These are phyloP conservation scores for Suhomyces canberraensis DNA, from an alignment of 805 yeast genomes.

Conservation along the genomic window DNA sequence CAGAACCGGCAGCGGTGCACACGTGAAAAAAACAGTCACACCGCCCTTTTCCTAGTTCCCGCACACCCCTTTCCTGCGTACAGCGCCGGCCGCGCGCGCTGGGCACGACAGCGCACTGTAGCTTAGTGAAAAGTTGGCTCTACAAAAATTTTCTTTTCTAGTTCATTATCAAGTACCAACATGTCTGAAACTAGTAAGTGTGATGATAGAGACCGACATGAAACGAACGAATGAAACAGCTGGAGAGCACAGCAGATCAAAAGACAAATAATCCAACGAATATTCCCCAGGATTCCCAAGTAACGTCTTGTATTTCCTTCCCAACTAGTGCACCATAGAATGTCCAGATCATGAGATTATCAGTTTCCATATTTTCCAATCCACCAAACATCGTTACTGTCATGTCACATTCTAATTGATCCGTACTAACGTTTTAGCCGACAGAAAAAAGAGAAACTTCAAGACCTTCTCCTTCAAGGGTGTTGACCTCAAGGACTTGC, in stretches of 20 bases:
- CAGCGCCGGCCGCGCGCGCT: slow-evolving; percentile 1
- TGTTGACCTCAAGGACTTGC: slow-evolving; percentile 91
- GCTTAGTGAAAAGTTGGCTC: slow-evolving; percentile 5
- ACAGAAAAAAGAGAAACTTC: slow-evolving; percentile 85
- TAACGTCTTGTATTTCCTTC: no score
- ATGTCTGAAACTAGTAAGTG: slow-evolving; percentile 39
- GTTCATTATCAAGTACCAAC: slow-evolving; percentile 14
- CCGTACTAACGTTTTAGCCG: slow-evolving; percentile 31
- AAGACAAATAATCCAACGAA: no score
- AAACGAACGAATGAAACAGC: no score
- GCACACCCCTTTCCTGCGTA: background rate
- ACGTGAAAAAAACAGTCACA: slow-evolving; percentile 9
- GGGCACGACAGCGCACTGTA: background rate
- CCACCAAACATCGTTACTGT: no score
- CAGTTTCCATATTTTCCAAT: no score
- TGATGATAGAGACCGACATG: background rate
- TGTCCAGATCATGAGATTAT: no score
- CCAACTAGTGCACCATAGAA: no score
- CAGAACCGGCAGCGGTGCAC: no score
- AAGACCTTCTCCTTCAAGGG: slow-evolving; percentile 98
- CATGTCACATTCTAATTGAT: no score
- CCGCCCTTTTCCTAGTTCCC: background rate
- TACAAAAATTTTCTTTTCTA: slow-evolving; percentile 13
- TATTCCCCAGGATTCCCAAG: no score
- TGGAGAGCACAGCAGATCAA: no score